phyloP scores from a whole-genome alignment of 805 yeast genomes.

The Cyberlindnera meyerae region DNA sequence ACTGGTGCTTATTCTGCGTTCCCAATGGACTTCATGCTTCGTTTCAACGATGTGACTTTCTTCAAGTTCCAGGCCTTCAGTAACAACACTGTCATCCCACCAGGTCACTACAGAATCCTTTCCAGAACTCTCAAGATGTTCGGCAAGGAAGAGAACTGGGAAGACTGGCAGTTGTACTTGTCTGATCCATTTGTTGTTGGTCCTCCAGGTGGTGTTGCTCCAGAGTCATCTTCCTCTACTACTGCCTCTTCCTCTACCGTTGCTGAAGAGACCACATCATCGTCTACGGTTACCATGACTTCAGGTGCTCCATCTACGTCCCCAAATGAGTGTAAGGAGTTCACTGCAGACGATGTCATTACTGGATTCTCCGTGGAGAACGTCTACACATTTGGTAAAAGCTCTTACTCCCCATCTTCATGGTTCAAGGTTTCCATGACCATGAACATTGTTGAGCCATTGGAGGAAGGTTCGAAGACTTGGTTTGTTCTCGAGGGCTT shows the following conservation, averaged over 20 bases:
- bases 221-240: constrained; percentile 1
- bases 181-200: constrained; percentile 8
- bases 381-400: background rate
- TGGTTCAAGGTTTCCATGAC: background rate
- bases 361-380: background rate
- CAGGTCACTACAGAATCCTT: constrained; percentile 13
- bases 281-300: too few species aligned
- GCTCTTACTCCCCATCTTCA: background rate
- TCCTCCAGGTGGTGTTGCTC: background rate
- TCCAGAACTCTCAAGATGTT: constrained; percentile 10
- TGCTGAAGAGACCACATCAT: too few species aligned
- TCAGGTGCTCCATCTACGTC: background rate
- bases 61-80: constrained; percentile 7
- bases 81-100: constrained; percentile 10
- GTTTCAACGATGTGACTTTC: constrained; percentile 1
- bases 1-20: background rate
- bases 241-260: background rate
- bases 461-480: background rate
- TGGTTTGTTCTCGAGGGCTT: background rate
- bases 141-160: constrained; percentile 5
- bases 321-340: background rate
- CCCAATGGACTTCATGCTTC: constrained; percentile 4
- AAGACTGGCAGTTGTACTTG: constrained; percentile 10
- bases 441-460: background rate
- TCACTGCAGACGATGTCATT: background rate